Base-by-base conservation (phyloP, 192 early-diverging fungal species). In the Coemansia biformis region DNA sequence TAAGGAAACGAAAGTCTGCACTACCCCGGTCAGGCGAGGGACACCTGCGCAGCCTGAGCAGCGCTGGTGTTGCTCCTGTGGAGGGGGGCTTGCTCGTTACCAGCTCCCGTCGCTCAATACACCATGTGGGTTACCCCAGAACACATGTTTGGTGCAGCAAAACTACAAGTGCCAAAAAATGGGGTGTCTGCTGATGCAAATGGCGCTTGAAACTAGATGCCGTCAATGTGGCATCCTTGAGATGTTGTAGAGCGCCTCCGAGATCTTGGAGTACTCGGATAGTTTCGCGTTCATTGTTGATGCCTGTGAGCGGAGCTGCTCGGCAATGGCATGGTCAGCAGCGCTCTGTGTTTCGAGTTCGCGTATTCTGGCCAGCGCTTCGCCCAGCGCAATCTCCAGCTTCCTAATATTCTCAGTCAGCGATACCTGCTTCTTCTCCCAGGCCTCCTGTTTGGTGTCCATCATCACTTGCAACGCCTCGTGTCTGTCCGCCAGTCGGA, bases 311-410 rank as follows among this genome's bases (percentile, higher is more conserved):
- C 54, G 36, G 28, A 62, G 40, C 35, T 62, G 55, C 17, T 57
- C 58, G 12, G 14, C 32, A 2, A 32, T 29, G 3, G 46, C 35
- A 2, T 47, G 48, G 17, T 74, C 70, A 1, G 46, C 38, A 8
- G 55, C 44, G 1, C 42, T 24, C 39, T 54, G 54, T 11, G 59
- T 29, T 36, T 74, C 70, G 1, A 66, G 42, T 13, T 48, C 54
- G 1, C 63, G 49, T 21, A 74, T 34, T 10, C 70, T 16, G 2
- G 58, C 37, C 2, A 74, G 47, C 16, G 70, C 63, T 18, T 74
- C 54, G 10, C 39, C 51, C 28, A 74, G 31, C 4, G 70, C 63
- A 0, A 18, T 12, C 40, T 74, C 70, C 31, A 74, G 33, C 17
- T 38, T 38, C 1, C 35, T 19, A 5, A 53, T 49, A 6, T 30